Conservation (phyloP, 768 basidiomycete genomes). For the Dacryopinax spathularia region DNA sequence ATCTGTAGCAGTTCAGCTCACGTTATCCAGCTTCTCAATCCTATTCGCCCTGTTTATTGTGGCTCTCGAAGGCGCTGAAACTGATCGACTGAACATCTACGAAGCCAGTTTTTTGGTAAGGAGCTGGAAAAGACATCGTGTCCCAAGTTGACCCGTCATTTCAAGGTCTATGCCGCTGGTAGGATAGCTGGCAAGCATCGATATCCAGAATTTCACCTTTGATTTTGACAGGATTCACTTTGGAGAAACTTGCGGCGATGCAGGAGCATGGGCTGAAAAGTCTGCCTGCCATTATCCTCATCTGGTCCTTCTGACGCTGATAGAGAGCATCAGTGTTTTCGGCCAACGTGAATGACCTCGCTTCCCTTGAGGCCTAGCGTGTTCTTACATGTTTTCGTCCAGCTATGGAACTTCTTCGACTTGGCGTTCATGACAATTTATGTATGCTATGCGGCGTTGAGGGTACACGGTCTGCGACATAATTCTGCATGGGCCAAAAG, state of each 20-base stretch:
- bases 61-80: slow-evolving; percentile 60
- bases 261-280: slow-evolving; percentile 90
- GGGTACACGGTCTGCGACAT: slow-evolving; percentile 63
- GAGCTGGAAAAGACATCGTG: neutral
- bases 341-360: too few species aligned
- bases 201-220: slow-evolving; percentile 18
- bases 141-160: neutral
- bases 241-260: slow-evolving; percentile 89
- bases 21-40: slow-evolving; percentile 67
- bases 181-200: slow-evolving; percentile 5
- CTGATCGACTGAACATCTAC: slow-evolving; percentile 43
- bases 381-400: too few species aligned
- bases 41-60: slow-evolving; percentile 67
- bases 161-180: slow-evolving; percentile 28
- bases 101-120: slow-evolving; percentile 59
- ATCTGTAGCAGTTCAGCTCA: slow-evolving; percentile 3
- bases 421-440: slow-evolving; percentile 78
- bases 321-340: slow-evolving; percentile 15
- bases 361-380: too few species aligned
- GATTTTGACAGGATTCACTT: slow-evolving; percentile 57
- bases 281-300: slow-evolving; percentile 18
- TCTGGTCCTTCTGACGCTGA: neutral
- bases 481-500: slow-evolving; percentile 48
- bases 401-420: slow-evolving; percentile 77
- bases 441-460: slow-evolving; percentile 56